These are phyloP conservation scores for Chaetomiaceae sp. DNA, from an alignment of 2,329 filamentous ascomycete genomes.

Conservation along the genomic window DNA sequence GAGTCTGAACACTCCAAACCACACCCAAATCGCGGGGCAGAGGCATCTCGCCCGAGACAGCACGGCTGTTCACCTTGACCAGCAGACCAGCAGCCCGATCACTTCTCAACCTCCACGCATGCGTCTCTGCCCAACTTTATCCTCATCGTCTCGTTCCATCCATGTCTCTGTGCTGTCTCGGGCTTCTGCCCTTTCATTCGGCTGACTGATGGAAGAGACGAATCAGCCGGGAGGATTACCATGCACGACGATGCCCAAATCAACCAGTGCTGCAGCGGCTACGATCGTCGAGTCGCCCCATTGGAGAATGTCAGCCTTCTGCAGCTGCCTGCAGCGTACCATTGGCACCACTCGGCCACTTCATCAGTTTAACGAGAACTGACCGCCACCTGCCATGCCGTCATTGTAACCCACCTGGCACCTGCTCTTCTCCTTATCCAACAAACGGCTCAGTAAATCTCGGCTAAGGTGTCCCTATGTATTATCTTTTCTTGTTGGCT, in stretches of 20 bases:
- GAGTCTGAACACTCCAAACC: neutral
- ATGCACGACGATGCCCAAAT: slow-evolving; percentile 23
- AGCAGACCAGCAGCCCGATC: slow-evolving; percentile 9
- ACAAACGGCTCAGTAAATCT: too few relatives aligned
- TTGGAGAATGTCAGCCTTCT: slow-evolving; percentile 27
- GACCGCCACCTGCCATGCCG: too few relatives aligned
- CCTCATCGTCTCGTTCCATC: neutral
- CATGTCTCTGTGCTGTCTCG: slow-evolving; percentile 4
- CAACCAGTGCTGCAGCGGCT: slow-evolving; percentile 17
- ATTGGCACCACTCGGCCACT: slow-evolving; percentile 24
- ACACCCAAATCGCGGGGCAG: neutral
- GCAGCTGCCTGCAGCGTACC: slow-evolving; percentile 22
- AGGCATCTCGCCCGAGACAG: neutral
- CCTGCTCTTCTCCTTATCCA: too few relatives aligned
- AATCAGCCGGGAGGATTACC: slow-evolving; percentile 16
- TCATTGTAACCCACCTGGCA: too few relatives aligned
- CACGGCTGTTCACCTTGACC: slow-evolving; percentile 1
- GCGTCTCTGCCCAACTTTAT: slow-evolving; percentile 27
- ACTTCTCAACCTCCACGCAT: slow-evolving; percentile 16
- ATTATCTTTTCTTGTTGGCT: too few relatives aligned
- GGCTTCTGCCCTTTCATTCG: slow-evolving; percentile 2
- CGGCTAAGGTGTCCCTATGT: too few relatives aligned
- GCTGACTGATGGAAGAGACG: neutral
- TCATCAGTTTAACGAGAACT: slow-evolving; percentile 9
- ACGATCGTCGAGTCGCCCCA: slow-evolving; percentile 15